Conservation (phyloP, 164 flowering plant species). For the Dillenia turbinata region DNA sequence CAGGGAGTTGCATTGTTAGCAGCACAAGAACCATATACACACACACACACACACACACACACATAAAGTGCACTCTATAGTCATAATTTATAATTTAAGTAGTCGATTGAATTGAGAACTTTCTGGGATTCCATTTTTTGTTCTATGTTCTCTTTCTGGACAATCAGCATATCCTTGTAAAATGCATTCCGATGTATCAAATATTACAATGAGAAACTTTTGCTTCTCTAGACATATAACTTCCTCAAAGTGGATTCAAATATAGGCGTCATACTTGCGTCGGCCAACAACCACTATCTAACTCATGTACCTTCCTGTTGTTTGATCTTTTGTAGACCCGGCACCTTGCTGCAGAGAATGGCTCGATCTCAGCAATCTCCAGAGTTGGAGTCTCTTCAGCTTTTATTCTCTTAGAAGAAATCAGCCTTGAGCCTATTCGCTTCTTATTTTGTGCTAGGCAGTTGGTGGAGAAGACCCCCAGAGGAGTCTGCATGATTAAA, state of each 20-base stretch:
- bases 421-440: conserved; percentile 57
- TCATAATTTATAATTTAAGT: no score
- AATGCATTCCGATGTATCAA: background rate
- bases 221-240: no score
- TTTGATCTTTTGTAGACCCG: conserved; percentile 45
- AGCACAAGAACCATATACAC: no score
- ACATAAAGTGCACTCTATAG: no score
- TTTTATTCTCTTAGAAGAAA: conserved; percentile 46
- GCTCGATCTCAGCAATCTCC: conserved; percentile 43
- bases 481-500: conserved; percentile 70
- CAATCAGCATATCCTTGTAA: conserved; percentile 6
- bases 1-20: no score
- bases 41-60: no score
- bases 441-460: conserved; percentile 56
- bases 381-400: conserved; percentile 27
- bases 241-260: no score
- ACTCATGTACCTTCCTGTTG: conserved; percentile 36
- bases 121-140: no score
- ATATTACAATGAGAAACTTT: no score
- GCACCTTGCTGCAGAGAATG: conserved; percentile 84
- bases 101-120: no score
- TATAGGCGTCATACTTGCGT: no score
- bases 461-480: conserved; percentile 71
- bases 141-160: background rate
- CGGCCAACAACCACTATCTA: no score